These are phyloP conservation scores for Trichoderma koningiopsis DNA, from an alignment of 2,329 filamentous ascomycete species.

Conservation along the genomic window DNA sequence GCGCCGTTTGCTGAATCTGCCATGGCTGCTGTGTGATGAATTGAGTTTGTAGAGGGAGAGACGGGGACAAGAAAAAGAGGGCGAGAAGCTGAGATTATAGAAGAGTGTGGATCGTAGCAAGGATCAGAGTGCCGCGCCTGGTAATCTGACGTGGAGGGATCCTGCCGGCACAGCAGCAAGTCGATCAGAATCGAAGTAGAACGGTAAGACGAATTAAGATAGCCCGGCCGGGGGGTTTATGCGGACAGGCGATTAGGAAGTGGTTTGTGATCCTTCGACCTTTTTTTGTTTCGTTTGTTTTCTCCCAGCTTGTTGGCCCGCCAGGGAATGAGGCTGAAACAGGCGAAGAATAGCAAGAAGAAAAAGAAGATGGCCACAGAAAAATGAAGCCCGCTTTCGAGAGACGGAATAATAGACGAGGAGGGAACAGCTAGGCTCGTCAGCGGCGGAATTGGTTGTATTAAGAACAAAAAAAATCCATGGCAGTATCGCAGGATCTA, in stretches of 20 bases:
- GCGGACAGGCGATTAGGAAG: conserved; percentile 12
- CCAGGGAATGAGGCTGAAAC: conserved; percentile 22
- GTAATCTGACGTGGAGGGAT: conserved; percentile 5
- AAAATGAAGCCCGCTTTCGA: conserved; percentile 10
- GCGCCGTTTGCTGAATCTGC: conserved; percentile 48
- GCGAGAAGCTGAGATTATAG: neutral
- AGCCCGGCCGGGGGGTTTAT: neutral
- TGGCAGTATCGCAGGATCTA: conserved; percentile 3
- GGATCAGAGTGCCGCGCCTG: conserved; percentile 4
- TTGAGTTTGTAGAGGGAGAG: neutral
- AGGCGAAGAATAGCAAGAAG: neutral
- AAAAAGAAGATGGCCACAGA: neutral
- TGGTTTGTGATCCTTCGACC: neutral
- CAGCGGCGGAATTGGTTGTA: neutral
- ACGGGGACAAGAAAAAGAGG: neutral
- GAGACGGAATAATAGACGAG: conserved; percentile 4
- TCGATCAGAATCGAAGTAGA: conserved; percentile 8
- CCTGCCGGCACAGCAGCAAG: conserved; percentile 5
- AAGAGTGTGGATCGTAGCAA: neutral
- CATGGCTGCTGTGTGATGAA: conserved; percentile 43
- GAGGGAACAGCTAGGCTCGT: neutral
- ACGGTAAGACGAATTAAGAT: conserved; percentile 1
- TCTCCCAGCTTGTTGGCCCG: conserved; percentile 25
- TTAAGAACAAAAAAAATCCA: neutral
- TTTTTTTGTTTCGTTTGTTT: neutral